Evolutionary conservation across 2,329 filamentous ascomycete species (phyloP), one percentile per base, ranked within the genome.

Genomic region (Microcyclospora pomicola): DNA sequence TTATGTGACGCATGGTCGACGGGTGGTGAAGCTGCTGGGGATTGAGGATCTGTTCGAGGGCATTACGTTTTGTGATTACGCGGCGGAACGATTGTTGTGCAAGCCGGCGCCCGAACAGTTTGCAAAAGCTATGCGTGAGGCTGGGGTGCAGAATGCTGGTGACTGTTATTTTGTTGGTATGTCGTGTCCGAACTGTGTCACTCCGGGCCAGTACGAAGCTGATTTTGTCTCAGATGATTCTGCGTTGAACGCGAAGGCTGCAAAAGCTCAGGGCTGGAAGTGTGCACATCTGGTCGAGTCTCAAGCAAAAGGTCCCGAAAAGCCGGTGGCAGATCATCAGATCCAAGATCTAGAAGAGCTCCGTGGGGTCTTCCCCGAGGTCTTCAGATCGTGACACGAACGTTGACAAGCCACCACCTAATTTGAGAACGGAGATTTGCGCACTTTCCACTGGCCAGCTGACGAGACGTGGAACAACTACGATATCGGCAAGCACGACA

Each of bases 31-130:
- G 42, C 65, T 98, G 14, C 68, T 98, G 2, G 78, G 73, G 2
- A 68, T 98, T 15, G 86, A 92, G 2, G 84, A 94, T 56, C 64
- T 88, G 16, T 98, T 98, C 55, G 88, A 96, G 45, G 91, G 91
- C 6, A 75, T 96, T 43, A 98, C 91, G 0, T 98, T 77, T 59
- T 98, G 92, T 56, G 84, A 98, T 60, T 98, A 98, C 61, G 71
- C 67, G 9, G 63, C 72, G 12, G 65, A 74, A 31, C 80, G 75
- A 5, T 69, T 98, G 44, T 62, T 92, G 34, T 95, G 91, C 66
- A 98, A 98, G 59, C 91, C 91, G 2, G 72, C 82, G 40, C 68
- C 69, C 37, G 75, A 77, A 36, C 91, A 93, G 80, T 98, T 77
- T 56, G 72, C 72, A 29, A 94, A 91, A 63, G 91, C 83, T 5